Evolutionary conservation across 257 asterid species (phyloP).

Genomic region (Cruciata laevipes): DNA sequence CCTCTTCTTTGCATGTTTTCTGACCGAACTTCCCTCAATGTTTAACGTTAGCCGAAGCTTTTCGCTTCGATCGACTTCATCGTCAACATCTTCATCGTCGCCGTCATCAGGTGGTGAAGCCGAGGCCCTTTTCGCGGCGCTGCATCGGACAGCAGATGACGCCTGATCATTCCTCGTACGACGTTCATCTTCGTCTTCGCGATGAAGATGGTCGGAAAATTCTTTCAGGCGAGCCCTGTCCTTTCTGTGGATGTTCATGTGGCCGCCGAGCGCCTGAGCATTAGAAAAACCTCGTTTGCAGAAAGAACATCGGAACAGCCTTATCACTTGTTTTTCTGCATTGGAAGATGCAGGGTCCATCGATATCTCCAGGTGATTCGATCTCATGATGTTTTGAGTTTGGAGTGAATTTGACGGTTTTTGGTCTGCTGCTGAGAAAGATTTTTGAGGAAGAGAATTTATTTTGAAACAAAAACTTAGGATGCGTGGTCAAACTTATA

Average conservation of each 20-base stretch:
- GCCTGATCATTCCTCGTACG: neutral
- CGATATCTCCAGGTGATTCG: slow-evolving; percentile 25
- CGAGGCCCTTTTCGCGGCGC: slow-evolving; percentile 5
- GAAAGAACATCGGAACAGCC: slow-evolving; percentile 37
- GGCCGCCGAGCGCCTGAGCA: slow-evolving; percentile 82
- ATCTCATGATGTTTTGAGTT: neutral
- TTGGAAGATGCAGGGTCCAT: slow-evolving; percentile 23
- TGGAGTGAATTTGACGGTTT: neutral
- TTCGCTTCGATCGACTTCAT: neutral
- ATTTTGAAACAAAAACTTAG: neutral
- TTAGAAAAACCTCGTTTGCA: slow-evolving; percentile 62
- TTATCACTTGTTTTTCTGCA: slow-evolving; percentile 8
- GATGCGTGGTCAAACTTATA: neutral
- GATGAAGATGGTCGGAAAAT: slow-evolving; percentile 11
- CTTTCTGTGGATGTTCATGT: slow-evolving; percentile 70
- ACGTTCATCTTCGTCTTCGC: slow-evolving; percentile 5
- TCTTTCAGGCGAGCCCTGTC: slow-evolving; percentile 60
- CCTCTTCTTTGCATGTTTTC: neutral
- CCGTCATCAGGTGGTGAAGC: neutral
- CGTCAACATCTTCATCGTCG: neutral
- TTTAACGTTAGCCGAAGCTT: slow-evolving; percentile 21
- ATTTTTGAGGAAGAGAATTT: neutral
- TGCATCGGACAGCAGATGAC: neutral
- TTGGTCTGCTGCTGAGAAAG: neutral
- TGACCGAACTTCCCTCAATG: slow-evolving; percentile 16